Conservation (phyloP, 2,329 filamentous ascomycete species). For the Diaporthe helianthi region DNA sequence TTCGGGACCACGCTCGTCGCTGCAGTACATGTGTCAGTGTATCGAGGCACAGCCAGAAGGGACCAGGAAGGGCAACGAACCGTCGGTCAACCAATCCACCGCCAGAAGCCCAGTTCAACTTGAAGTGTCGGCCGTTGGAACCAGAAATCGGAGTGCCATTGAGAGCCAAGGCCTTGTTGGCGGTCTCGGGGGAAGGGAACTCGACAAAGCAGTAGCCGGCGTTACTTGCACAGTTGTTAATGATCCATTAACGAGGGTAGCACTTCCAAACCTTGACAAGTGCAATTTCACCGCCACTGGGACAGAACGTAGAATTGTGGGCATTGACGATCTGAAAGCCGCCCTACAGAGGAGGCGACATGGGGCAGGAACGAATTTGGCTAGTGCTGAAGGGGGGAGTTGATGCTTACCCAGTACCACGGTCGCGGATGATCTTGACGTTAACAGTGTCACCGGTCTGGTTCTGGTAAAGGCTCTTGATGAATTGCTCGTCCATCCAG, state of each 20-base stretch:
- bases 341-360: background rate
- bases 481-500: conserved; percentile 99
- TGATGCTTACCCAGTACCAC: conserved; percentile 83
- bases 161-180: conserved; percentile 86
- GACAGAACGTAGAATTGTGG: background rate
- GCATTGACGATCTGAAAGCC: too few species aligned
- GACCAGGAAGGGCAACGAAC: conserved; percentile 55
- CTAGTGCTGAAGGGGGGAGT: background rate
- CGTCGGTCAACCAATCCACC: conserved; percentile 93
- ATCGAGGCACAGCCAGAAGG: conserved; percentile 14
- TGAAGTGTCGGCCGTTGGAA: conserved; percentile 86
- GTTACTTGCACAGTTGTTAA: conserved; percentile 65
- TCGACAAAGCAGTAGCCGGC: conserved; percentile 92
- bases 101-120: conserved; percentile 98
- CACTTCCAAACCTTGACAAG: too few species aligned
- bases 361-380: background rate
- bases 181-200: conserved; percentile 82
- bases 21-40: conserved; percentile 47
- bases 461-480: conserved; percentile 89
- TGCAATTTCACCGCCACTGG: too few species aligned
- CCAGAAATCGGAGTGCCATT: conserved; percentile 93
- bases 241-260: background rate
- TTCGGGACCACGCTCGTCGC: conserved; percentile 94
- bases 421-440: conserved; percentile 99
- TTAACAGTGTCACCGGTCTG: conserved; percentile 94